Conservation (phyloP, 1,284 basidiomycete species). For the Ustilago tritici region DNA sequence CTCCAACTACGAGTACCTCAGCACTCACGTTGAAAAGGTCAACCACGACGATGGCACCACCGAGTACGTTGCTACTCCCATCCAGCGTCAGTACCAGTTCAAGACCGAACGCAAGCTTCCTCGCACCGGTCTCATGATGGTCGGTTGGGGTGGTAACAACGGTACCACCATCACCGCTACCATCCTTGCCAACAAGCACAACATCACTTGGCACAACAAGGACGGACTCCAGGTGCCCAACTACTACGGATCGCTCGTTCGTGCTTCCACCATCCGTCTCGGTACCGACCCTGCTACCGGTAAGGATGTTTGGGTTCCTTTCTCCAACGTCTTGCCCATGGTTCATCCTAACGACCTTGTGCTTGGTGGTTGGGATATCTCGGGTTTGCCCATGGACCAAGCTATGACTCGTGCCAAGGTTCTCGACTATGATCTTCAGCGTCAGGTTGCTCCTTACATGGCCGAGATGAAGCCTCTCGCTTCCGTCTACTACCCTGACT, state of each 20-base stretch:
- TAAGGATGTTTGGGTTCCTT: conserved; percentile 92
- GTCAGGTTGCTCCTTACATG: conserved; percentile 90
- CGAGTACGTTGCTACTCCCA: conserved; percentile 65
- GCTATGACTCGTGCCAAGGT: conserved; percentile 95
- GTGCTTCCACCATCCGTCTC: conserved; percentile 92
- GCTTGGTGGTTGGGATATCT: conserved; percentile 97
- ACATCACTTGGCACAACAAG: conserved; percentile 96
- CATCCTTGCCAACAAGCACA: conserved; percentile 94
- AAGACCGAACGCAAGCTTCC: conserved; percentile 87
- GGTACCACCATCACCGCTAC: conserved; percentile 94
- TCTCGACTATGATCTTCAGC: conserved; percentile 95
- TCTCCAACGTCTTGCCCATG: conserved; percentile 95
- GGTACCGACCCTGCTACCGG: conserved; percentile 85
- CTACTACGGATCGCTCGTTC: conserved; percentile 81
- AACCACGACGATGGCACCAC: conserved; percentile 61
- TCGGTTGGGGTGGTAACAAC: conserved; percentile 97
- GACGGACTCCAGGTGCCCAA: conserved; percentile 91
- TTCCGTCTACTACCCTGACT: conserved; percentile 80
- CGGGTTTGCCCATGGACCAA: conserved; percentile 83
- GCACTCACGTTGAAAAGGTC: conserved; percentile 67
- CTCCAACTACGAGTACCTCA: conserved; percentile 66
- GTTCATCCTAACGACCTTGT: conserved; percentile 99
- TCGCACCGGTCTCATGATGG: conserved; percentile 96
- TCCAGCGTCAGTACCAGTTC: conserved; percentile 77
- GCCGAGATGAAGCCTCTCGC: conserved; percentile 86